Conservation (phyloP, 306 rosid species). For the Cucumis cinereus region DNA sequence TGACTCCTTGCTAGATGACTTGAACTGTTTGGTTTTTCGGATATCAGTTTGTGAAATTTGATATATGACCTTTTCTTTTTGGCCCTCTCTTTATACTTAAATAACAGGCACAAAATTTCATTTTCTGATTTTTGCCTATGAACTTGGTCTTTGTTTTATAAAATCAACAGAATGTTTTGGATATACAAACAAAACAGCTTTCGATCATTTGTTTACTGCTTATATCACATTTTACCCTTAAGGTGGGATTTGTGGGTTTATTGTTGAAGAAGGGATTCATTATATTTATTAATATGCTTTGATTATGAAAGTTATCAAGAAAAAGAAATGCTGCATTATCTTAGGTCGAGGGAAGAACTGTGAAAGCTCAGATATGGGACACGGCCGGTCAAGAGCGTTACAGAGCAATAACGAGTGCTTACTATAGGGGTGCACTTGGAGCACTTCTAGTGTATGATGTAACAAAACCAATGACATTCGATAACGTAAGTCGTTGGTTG, state of each 20-base stretch:
- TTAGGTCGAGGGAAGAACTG: constrained; percentile 87
- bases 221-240: not conserved
- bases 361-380: constrained; percentile 97
- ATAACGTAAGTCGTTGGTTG: constrained; percentile 82
- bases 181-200: not conserved
- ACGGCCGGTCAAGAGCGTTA: constrained; percentile 97
- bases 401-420: constrained; percentile 88
- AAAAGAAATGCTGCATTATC: not conserved
- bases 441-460: constrained; percentile 80
- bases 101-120: not conserved
- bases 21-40: not conserved
- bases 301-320: not conserved
- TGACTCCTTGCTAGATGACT: not conserved
- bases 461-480: constrained; percentile 74
- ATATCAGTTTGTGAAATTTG: not conserved
- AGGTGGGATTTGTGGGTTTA: not conserved
- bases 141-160: not conserved
- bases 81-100: not conserved
- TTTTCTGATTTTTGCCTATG: not conserved
- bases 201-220: not conserved
- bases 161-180: not conserved
- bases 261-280: not conserved
- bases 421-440: constrained; percentile 91
- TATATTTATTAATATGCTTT: not conserved
- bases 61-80: not conserved